Conservation (phyloP, 352 stramenopile species). For the Pythium sukuiense region DNA sequence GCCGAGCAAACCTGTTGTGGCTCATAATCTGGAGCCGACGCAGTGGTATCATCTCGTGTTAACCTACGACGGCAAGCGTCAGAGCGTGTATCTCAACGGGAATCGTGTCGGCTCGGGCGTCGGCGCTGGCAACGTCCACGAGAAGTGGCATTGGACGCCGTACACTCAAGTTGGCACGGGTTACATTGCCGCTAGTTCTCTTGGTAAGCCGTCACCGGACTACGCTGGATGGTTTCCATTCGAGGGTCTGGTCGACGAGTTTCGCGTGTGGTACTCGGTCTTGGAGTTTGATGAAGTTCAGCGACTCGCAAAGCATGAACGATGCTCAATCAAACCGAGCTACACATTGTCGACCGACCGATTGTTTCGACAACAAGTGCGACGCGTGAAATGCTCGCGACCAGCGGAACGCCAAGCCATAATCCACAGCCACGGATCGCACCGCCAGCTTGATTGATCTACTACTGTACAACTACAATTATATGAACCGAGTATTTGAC, state of each 20-base stretch:
- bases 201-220: constrained; percentile 3
- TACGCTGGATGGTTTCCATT: constrained; percentile 16
- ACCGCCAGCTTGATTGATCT: neutral
- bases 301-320: neutral
- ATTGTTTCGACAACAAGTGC: neutral
- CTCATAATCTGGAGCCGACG: neutral
- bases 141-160: constrained; percentile 18
- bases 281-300: constrained; percentile 5
- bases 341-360: constrained; percentile 10
- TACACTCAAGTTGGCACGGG: constrained; percentile 12
- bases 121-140: neutral
- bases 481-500: too few species aligned
- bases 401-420: neutral
- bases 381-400: constrained; percentile 6
- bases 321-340: neutral
- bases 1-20: constrained; percentile 10
- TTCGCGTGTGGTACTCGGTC: constrained; percentile 12
- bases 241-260: constrained; percentile 15
- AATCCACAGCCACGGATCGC: neutral
- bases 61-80: constrained; percentile 5
- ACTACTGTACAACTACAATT: too few species aligned
- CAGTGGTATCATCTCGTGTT: constrained; percentile 19
- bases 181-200: constrained; percentile 4
- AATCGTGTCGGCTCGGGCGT: constrained; percentile 1
- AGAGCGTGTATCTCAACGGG: constrained; percentile 18